Evolutionary conservation across 331 rosid genomes (phyloP), one percentile per base, ranked within the genome.

Genomic region (Malus hybrid): DNA sequence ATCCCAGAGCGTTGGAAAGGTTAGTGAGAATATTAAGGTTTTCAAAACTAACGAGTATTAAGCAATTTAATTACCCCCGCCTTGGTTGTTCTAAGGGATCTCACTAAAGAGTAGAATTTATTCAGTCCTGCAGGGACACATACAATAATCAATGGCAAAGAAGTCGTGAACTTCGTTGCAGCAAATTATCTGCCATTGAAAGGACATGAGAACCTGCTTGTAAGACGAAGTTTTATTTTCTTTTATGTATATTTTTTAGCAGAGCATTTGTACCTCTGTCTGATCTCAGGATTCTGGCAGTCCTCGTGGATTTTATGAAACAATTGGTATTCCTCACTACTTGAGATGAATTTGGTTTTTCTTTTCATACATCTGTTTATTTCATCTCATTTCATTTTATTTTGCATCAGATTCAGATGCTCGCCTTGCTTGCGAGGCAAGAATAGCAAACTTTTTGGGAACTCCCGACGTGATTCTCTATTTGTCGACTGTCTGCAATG

Each of bases 291-390:
- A 89, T 73, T 95, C 99, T 46, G 92, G 99, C 75, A 97, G 99
- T 82, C 99, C 99, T 71, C 99, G 99, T 78, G 96, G 97, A 67
- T 94, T 94, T 85, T 94, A 94, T 83, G 99, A 96, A 76, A 92
- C 96, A 62, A 89, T 95, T 46, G 97, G 99, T 92, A 86, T 79
- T 89, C 27, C 54, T 75, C 70, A 64, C 28, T 50, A 52, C 79
- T 48, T 83, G 60, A 80, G 68, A 85, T 73, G 14, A 59, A 71
- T 52, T 80, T 74, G 3, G 29, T 57, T 28, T 48, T 67, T 56
- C 18, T 16, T 28, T 69, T 28, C 14, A 9, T 42, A 6, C 5
- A 44, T 52, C 48, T 7, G 2, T 9, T 36, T 36, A 2, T 36
- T 36, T 36, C 10, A 36, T 36, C 1, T 36, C 10, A 36, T 36